A percentile compares a stretch with the other conserved stretches of the same genome.
These are phyloP conservation scores for Pochonia chlamydosporia DNA, from an alignment of 2,329 filamentous ascomycete genomes.

Conservation along the genomic window DNA sequence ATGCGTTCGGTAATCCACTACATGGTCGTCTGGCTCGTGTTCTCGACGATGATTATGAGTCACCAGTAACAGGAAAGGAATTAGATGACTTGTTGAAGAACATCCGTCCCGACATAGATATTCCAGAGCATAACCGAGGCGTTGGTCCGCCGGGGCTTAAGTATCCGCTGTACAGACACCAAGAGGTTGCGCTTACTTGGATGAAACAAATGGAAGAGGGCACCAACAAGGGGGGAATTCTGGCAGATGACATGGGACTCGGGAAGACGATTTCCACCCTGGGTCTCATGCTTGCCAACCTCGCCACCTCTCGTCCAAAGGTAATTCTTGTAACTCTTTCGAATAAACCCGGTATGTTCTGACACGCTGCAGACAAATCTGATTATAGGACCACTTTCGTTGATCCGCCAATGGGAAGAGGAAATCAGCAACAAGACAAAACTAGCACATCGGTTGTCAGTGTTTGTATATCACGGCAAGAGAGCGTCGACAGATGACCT, in stretches of 20 bases:
- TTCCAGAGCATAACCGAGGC: slow-evolving; percentile 55
- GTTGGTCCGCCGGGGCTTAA: slow-evolving; percentile 65
- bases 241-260: slow-evolving; percentile 90
- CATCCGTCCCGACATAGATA: slow-evolving; percentile 66
- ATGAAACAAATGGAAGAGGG: slow-evolving; percentile 76
- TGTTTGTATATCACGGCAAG: slow-evolving; percentile 67
- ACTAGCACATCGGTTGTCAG: slow-evolving; percentile 49
- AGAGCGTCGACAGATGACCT: slow-evolving; percentile 57
- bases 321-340: slow-evolving; percentile 34
- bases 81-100: slow-evolving; percentile 65
- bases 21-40: slow-evolving; percentile 24
- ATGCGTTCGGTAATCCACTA: slow-evolving; percentile 30
- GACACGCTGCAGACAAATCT: slow-evolving; percentile 62
- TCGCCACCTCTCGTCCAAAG: slow-evolving; percentile 40
- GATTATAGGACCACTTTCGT: slow-evolving; percentile 72
- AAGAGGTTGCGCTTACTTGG: slow-evolving; percentile 79
- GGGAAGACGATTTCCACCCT: slow-evolving; percentile 89
- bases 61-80: slow-evolving; percentile 48
- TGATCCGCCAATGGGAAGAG: slow-evolving; percentile 78
- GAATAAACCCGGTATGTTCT: too few relatives aligned
- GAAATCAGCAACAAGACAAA: slow-evolving; percentile 71
- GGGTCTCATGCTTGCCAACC: slow-evolving; percentile 65
- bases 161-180: slow-evolving; percentile 70
- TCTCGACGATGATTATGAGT: slow-evolving; percentile 29
- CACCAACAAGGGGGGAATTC: slow-evolving; percentile 74